A percentile compares a stretch with the other conserved stretches of the same genome.
Evolutionary conservation across 257 asterid species (phyloP).

Genomic region (Gentiana dahurica): DNA sequence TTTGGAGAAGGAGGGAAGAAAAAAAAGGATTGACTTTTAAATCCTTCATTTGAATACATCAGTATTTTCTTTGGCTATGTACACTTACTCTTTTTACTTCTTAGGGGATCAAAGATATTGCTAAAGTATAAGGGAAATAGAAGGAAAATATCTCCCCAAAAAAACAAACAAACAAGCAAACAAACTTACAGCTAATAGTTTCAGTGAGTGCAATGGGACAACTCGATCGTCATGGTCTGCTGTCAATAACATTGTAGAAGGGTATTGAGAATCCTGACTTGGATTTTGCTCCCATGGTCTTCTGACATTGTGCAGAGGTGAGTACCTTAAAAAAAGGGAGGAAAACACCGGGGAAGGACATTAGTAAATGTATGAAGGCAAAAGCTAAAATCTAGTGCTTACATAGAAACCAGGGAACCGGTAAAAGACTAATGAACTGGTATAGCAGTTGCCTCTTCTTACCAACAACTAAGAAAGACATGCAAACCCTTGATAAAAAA

Average conservation of each 20-base stretch:
- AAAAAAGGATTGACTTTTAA: too few relatives aligned
- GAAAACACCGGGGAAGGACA: neutral
- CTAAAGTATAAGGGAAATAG: too few relatives aligned
- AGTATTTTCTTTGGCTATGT: too few relatives aligned
- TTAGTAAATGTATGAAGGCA: neutral
- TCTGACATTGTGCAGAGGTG: constrained; percentile 83
- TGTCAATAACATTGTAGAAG: constrained; percentile 82
- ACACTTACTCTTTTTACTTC: too few relatives aligned
- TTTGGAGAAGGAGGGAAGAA: too few relatives aligned
- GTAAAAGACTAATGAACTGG: neutral
- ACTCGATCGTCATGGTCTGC: constrained; percentile 99
- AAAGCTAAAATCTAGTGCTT: neutral
- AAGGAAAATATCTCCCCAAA: too few relatives aligned
- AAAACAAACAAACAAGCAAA: too few relatives aligned
- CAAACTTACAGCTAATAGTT: constrained; percentile 66
- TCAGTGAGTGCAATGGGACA: constrained; percentile 90
- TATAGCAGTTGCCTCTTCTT: neutral
- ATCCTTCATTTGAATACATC: too few relatives aligned
- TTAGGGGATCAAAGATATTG: too few relatives aligned
- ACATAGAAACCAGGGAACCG: neutral
- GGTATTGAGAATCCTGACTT: constrained; percentile 46
- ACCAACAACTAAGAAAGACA: too few relatives aligned
- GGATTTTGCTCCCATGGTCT: constrained; percentile 78
- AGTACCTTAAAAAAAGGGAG: constrained; percentile 44
- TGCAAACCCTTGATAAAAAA: too few relatives aligned